Conservation (phyloP, 2,329 filamentous ascomycete species). For the Scedosporium apiospermum region DNA sequence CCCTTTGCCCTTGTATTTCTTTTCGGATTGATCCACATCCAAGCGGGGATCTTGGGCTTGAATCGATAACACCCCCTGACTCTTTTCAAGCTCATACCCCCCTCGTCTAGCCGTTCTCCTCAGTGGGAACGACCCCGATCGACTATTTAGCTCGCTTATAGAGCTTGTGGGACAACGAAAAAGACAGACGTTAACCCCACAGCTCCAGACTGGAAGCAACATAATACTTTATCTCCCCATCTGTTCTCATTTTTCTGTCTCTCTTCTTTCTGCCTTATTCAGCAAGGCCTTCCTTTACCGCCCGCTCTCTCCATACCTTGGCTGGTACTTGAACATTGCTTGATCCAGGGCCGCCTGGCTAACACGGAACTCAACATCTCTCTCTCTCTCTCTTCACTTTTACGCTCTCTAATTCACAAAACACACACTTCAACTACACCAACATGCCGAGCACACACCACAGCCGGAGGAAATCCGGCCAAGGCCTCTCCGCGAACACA, state of each 20-base stretch:
- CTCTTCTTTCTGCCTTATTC: background rate
- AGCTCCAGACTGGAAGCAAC: background rate
- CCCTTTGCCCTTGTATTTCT: background rate
- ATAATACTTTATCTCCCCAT: no score
- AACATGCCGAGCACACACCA: constrained; percentile 37
- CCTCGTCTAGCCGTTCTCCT: background rate
- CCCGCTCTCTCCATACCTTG: background rate
- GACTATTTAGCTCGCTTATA: background rate
- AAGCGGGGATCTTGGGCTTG: background rate
- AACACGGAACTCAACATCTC: background rate
- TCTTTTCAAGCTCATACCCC: background rate
- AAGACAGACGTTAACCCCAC: background rate
- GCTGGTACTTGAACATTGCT: no score
- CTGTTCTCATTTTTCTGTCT: background rate
- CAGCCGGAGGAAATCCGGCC: constrained; percentile 46
- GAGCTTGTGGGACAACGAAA: background rate
- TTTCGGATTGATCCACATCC: background rate
- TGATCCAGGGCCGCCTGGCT: no score
- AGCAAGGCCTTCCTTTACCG: background rate
- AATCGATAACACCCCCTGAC: background rate
- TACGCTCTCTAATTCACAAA: background rate
- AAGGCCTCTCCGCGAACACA: constrained; percentile 36
- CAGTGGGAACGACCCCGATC: background rate
- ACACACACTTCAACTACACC: background rate
- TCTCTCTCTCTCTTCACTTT: background rate